These are phyloP conservation scores for Fusarium odoratissimum DNA, from an alignment of 2,329 filamentous ascomycete species.

Conservation along the genomic window DNA sequence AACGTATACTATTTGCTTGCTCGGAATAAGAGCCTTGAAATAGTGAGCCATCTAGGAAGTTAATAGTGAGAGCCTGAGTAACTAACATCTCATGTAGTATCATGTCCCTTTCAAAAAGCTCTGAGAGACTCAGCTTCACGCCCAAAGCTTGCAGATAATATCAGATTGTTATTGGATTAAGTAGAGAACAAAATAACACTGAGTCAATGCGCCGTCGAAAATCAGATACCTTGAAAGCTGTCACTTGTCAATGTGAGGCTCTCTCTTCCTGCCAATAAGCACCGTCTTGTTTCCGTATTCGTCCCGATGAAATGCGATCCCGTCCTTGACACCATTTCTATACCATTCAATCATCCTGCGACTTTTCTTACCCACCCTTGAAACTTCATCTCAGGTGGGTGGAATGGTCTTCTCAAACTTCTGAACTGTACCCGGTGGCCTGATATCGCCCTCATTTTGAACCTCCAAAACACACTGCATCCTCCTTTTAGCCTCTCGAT, in stretches of 20 bases:
- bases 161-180: slow-evolving; percentile 28
- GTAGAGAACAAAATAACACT: slow-evolving; percentile 37
- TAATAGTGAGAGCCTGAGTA: background rate
- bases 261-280: slow-evolving; percentile 38
- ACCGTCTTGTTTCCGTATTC: slow-evolving; percentile 40
- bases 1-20: slow-evolving; percentile 49
- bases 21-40: slow-evolving; percentile 46
- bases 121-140: background rate
- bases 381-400: slow-evolving; percentile 11
- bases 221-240: slow-evolving; percentile 38
- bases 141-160: background rate
- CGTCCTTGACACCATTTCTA: slow-evolving; percentile 48
- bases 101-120: slow-evolving; percentile 43
- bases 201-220: slow-evolving; percentile 43
- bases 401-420: slow-evolving; percentile 8
- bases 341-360: slow-evolving; percentile 39
- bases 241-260: slow-evolving; percentile 30
- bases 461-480: slow-evolving; percentile 28
- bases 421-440: background rate
- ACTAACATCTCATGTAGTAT: slow-evolving; percentile 39
- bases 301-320: slow-evolving; percentile 47
- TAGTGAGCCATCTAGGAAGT: slow-evolving; percentile 44
- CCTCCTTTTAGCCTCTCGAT: slow-evolving; percentile 38
- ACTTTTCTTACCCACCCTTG: slow-evolving; percentile 12
- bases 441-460: background rate